Base-by-base conservation (phyloP, 495 filamentous ascomycete genomes). In the Pyronema omphalodes region DNA sequence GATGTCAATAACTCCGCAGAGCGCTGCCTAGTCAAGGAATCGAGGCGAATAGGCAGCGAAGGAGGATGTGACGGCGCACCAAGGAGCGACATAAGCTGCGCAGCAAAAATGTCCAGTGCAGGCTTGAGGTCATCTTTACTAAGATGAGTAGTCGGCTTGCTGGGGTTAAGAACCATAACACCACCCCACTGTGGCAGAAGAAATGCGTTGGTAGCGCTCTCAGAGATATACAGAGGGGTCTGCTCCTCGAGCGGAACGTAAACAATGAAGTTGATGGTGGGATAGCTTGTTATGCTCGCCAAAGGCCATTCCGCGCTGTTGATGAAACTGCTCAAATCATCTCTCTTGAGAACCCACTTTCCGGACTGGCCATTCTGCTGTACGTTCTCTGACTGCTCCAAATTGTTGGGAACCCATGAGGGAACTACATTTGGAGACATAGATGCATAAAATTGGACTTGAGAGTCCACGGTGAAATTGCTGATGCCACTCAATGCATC, bases 251-350 rank as follows among this genome's bases (percentile, higher is more conserved):
- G 66, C 6, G 82, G 81, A 9, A 93, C 79, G 60, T 89, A 96
- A 17, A 96, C 73, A 51, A 95, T 79, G 60, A 98, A 96, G 70
- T 96, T 96, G 58, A 98, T 76, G 0, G 91, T 95, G 36, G 91
- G 89, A 1, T 88, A 88, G 29, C 73, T 80, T 36, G 89, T 93
- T 59, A 96, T 94, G 63, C 87, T 94, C 12, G 91, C 91, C 23
- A 98, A 69, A 0, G 91, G 91, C 91, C 91, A 98, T 69, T 98
- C 93, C 6, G 91, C 91, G 34, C 87, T 88, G 61, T 98, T 98
- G 68, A 96, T 86, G 64, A 98, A 98, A 34, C 82, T 86, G 45
- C 84, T 85, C 6, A 98, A 74, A 62, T 94, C 88, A 62, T 94
- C 83, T 63, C 85, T 87, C 59, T 77, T 80, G 9, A 96, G 66